A percentile compares a stretch with the other conserved stretches of the same genome.
phyloP scores from a whole-genome alignment of 2,329 filamentous ascomycete genomes.

The Cercospora zeina region DNA sequence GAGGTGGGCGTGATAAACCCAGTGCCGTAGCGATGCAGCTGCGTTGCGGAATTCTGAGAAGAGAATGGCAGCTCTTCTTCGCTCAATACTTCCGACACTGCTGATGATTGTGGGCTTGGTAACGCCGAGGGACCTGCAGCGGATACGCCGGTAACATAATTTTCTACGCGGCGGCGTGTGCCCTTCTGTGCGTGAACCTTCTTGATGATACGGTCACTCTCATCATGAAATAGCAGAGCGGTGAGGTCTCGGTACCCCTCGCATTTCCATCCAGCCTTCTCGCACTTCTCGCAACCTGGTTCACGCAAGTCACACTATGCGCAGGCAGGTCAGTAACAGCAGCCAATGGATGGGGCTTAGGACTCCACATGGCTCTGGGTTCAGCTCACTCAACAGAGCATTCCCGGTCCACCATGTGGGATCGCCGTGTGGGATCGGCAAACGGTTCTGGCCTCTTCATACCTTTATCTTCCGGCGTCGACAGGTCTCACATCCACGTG shows the following conservation, averaged over 20 bases:
- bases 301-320: constrained; percentile 24
- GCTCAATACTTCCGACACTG: neutral
- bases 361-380: neutral
- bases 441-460: constrained; percentile 7
- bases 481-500: constrained; percentile 29
- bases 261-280: constrained; percentile 25
- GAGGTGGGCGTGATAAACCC: neutral
- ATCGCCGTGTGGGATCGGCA: constrained; percentile 2
- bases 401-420: neutral
- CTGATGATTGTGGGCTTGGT: constrained; percentile 2
- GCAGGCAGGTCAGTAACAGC: constrained; percentile 18
- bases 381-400: neutral
- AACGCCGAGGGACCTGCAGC: neutral
- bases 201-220: constrained; percentile 21
- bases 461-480: constrained; percentile 31
- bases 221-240: constrained; percentile 24
- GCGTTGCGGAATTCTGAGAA: constrained; percentile 1
- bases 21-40: neutral
- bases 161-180: constrained; percentile 17
- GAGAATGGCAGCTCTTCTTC: constrained; percentile 3
- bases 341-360: constrained; percentile 11
- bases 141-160: constrained; percentile 2
- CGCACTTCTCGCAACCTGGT: constrained; percentile 23
- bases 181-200: constrained; percentile 22
- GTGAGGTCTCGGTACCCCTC: constrained; percentile 23